Percentiles rank a stretch among this genome's conserved stretches.
phyloP scores from a whole-genome alignment of 2,329 filamentous ascomycete genomes.

The Nemania sp. region DNA sequence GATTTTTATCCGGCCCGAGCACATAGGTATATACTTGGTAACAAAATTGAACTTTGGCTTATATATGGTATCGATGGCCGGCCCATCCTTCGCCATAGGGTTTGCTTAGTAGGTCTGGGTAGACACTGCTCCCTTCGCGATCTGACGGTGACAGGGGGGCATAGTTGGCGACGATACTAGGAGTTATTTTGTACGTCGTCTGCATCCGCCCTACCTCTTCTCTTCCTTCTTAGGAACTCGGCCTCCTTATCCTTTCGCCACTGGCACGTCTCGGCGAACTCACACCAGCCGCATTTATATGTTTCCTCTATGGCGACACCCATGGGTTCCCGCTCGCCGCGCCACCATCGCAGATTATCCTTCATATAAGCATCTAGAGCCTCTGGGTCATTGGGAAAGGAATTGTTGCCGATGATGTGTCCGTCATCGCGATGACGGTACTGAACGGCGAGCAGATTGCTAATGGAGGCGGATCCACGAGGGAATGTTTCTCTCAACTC shows the following conservation, averaged over 20 bases:
- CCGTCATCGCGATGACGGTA: constrained; percentile 60
- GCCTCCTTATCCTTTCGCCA: constrained; percentile 76
- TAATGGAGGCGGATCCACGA: constrained; percentile 52
- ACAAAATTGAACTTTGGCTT: neutral
- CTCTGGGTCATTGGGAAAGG: constrained; percentile 69
- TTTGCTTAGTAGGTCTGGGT: neutral
- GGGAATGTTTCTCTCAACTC: constrained; percentile 60
- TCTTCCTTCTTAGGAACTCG: constrained; percentile 46
- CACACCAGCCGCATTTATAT: constrained; percentile 84
- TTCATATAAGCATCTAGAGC: constrained; percentile 68
- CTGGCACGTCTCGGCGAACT: constrained; percentile 77
- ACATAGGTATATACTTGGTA: neutral
- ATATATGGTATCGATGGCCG: neutral
- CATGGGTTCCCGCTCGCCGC: constrained; percentile 69
- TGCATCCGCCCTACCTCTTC: neutral
- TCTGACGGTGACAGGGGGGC: too few relatives aligned
- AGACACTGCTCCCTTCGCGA: neutral
- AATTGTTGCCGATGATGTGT: constrained; percentile 56
- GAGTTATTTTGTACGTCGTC: neutral
- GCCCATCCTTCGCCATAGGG: neutral
- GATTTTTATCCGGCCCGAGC: neutral
- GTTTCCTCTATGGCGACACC: constrained; percentile 85
- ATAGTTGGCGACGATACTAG: neutral
- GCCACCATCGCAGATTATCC: constrained; percentile 85
- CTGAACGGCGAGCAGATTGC: constrained; percentile 57